phyloP scores from a whole-genome alignment of 495 filamentous ascomycete species.

The Hypoxylon subgilvum region DNA sequence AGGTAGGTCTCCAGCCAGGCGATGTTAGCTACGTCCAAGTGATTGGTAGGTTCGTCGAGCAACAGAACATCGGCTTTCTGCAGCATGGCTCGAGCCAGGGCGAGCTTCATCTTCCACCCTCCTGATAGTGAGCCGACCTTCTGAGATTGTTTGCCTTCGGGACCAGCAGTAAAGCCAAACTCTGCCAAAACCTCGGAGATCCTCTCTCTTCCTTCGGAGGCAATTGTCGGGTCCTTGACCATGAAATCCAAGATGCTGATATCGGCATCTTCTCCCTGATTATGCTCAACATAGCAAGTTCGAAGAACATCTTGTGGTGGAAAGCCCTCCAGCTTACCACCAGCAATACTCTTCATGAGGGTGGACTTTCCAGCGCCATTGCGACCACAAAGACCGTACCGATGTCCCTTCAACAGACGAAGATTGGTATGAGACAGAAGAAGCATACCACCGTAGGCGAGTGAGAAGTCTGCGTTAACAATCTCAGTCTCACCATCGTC shows the following conservation, averaged over 20 bases:
- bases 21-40: constrained; percentile 95
- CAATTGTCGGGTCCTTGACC: constrained; percentile 79
- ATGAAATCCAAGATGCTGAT: constrained; percentile 93
- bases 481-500: constrained; percentile 88
- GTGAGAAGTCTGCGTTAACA: constrained; percentile 96
- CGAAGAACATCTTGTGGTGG: constrained; percentile 86
- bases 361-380: constrained; percentile 99
- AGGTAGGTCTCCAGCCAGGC: constrained; percentile 95
- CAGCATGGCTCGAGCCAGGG: constrained; percentile 94
- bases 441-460: constrained; percentile 98
- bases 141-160: constrained; percentile 83
- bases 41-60: constrained; percentile 98
- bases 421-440: constrained; percentile 96
- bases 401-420: constrained; percentile 89
- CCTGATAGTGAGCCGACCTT: constrained; percentile 95
- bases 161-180: constrained; percentile 90
- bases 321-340: constrained; percentile 96
- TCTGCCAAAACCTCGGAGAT: constrained; percentile 84
- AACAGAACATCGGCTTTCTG: constrained; percentile 93
- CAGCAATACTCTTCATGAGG: constrained; percentile 94
- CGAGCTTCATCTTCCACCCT: constrained; percentile 99
- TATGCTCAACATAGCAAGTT: constrained; percentile 99
- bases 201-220: constrained; percentile 73
- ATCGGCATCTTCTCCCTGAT: constrained; percentile 95
- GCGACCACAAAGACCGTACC: constrained; percentile 94